Evolutionary conservation across 345 rosid species (phyloP).

Genomic region (Boechera divaricarpa): DNA sequence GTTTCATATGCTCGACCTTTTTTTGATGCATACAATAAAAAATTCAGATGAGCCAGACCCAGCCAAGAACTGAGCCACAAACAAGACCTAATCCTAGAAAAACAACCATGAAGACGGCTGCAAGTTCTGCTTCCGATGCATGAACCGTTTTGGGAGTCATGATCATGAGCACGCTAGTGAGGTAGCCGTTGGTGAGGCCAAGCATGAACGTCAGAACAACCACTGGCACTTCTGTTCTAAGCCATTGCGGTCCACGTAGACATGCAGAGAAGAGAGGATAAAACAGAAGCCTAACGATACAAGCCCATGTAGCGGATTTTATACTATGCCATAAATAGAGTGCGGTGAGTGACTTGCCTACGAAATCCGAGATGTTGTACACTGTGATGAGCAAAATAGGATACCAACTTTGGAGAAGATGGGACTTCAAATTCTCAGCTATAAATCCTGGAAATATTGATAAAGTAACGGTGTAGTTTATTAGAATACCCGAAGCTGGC

Average conservation of each 20-base stretch:
- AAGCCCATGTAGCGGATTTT: conserved; percentile 70
- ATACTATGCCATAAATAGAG: conserved; percentile 58
- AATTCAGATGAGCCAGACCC: conserved; percentile 77
- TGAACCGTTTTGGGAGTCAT: conserved; percentile 74
- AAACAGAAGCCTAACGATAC: conserved; percentile 66
- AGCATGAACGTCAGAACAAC: conserved; percentile 70
- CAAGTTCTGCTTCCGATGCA: conserved; percentile 71
- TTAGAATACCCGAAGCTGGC: conserved; percentile 65
- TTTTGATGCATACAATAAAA: not conserved
- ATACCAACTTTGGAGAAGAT: conserved; percentile 73
- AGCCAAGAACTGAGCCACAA: conserved; percentile 77
- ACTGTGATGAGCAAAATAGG: conserved; percentile 77
- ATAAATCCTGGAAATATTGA: conserved; percentile 90
- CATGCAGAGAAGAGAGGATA: conserved; percentile 77
- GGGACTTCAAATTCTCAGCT: conserved; percentile 66
- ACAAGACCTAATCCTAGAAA: conserved; percentile 81
- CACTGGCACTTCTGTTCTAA: conserved; percentile 73
- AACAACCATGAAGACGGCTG: conserved; percentile 76
- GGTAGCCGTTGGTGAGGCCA: conserved; percentile 82
- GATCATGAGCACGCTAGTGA: conserved; percentile 90
- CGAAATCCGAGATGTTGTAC: conserved; percentile 75
- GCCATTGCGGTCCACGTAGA: conserved; percentile 83
- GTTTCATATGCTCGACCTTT: not conserved
- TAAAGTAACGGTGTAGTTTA: conserved; percentile 73
- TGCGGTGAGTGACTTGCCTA: conserved; percentile 80